Evolutionary conservation across 1,139 yeast genomes (phyloP).

Genomic region (Eremothecium gossypii): DNA sequence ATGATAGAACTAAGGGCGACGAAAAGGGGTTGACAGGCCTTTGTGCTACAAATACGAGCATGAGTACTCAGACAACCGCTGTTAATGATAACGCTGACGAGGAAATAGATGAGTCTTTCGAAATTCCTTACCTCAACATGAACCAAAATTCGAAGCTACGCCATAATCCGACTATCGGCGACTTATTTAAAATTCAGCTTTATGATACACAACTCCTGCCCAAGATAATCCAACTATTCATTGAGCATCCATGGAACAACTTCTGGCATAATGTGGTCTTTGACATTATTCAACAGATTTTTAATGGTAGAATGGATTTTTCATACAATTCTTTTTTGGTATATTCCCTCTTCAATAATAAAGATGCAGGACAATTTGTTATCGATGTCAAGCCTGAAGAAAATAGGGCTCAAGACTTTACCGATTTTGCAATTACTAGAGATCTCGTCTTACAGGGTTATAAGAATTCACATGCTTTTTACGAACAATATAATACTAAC

Average conservation of each 20-base stretch:
- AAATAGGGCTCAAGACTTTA: slow-evolving; percentile 2
- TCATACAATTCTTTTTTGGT: slow-evolving; percentile 79
- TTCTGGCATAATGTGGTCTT: slow-evolving; percentile 95
- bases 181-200: slow-evolving; percentile 73
- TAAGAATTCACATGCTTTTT: slow-evolving; percentile 57
- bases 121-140: slow-evolving; percentile 41
- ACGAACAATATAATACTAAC: slow-evolving; percentile 58
- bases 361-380: slow-evolving; percentile 19
- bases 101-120: slow-evolving; percentile 37
- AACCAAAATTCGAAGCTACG: slow-evolving; percentile 55
- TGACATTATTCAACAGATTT: slow-evolving; percentile 92
- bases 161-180: slow-evolving; percentile 77
- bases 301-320: slow-evolving; percentile 92
- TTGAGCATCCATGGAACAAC: slow-evolving; percentile 95
- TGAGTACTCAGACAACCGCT: slow-evolving; percentile 1
- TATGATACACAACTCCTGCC: slow-evolving; percentile 75
- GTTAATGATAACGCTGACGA: slow-evolving; percentile 13
- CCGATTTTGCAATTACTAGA: slow-evolving; percentile 63
- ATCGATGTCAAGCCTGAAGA: slow-evolving; percentile 1
- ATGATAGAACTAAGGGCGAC: slow-evolving; percentile 6
- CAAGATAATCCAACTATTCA: slow-evolving; percentile 72
- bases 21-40: neutral
- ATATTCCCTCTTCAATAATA: slow-evolving; percentile 25
- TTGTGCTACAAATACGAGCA: slow-evolving; percentile 1
- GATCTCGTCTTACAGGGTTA: slow-evolving; percentile 79